These are phyloP conservation scores for Mortierella sp. DNA, from an alignment of 371 early-diverging fungal genomes.

Conservation along the genomic window DNA sequence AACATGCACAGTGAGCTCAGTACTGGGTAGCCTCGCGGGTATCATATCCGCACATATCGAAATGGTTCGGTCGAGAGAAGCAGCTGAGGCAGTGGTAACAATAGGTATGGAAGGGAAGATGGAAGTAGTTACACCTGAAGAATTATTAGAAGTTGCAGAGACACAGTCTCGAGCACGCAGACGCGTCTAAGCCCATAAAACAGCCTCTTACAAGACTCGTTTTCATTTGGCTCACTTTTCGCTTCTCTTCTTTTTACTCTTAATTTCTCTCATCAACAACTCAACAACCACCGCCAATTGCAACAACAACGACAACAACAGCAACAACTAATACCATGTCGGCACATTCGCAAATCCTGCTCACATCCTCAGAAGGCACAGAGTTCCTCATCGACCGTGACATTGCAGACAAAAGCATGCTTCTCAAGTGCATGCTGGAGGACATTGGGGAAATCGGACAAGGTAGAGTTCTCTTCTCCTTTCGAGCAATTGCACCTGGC, in stretches of 20 bases:
- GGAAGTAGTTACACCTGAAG: too few relatives aligned
- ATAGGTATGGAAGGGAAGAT: too few relatives aligned
- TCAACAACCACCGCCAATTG: neutral
- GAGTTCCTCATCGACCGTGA: conserved; percentile 82
- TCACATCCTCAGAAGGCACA: conserved; percentile 78
- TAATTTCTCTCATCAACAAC: neutral
- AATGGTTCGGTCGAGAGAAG: too few relatives aligned
- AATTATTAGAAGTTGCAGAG: too few relatives aligned
- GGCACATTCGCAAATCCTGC: conserved; percentile 40
- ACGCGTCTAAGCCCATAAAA: neutral
- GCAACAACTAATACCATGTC: conserved; percentile 4
- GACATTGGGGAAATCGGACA: conserved; percentile 77
- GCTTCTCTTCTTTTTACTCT: neutral
- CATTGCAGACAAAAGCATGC: conserved; percentile 80
- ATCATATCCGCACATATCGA: too few relatives aligned
- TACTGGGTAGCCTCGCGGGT: too few relatives aligned
- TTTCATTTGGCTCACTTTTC: neutral
- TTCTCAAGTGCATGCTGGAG: conserved; percentile 89
- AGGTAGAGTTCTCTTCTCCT: conserved; percentile 36
- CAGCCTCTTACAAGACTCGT: neutral
- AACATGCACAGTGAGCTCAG: too few relatives aligned
- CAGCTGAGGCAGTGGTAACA: too few relatives aligned
- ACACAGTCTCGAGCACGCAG: too few relatives aligned
- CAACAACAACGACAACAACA: neutral
- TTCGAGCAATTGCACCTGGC: neutral